A percentile compares a stretch with the other conserved stretches of the same genome.
phyloP scores from a whole-genome alignment of 2,329 filamentous ascomycete species.

The Chaetomium sp. region DNA sequence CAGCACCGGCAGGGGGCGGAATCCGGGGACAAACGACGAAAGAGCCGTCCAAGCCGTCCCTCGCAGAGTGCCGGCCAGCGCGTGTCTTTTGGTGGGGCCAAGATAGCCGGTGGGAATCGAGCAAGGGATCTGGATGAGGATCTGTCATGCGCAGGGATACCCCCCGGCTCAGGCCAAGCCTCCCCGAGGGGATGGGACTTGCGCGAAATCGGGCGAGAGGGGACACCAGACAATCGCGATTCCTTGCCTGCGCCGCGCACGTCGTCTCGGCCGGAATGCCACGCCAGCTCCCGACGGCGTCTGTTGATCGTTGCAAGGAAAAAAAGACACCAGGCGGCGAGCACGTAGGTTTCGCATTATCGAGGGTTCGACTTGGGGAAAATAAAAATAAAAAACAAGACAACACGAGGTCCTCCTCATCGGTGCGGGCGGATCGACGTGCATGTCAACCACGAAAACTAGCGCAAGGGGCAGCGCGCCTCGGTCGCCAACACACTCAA shows the following conservation, averaged over 20 bases:
- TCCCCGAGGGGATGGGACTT: constrained; percentile 20
- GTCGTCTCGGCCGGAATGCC: constrained; percentile 7
- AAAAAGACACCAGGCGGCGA: neutral
- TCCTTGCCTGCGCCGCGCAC: constrained; percentile 11
- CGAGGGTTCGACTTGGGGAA: too few relatives aligned
- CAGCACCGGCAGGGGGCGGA: neutral
- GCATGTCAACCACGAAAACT: too few relatives aligned
- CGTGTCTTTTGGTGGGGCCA: too few relatives aligned
- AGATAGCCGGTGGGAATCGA: constrained; percentile 1
- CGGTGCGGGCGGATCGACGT: too few relatives aligned
- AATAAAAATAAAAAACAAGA: too few relatives aligned
- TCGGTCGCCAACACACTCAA: neutral
- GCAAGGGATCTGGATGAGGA: constrained; percentile 19
- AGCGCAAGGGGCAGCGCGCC: neutral
- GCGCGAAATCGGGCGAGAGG: constrained; percentile 2
- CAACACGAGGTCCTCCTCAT: too few relatives aligned
- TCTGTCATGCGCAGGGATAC: constrained; percentile 17
- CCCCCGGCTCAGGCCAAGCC: constrained; percentile 13
- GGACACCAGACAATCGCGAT: too few relatives aligned
- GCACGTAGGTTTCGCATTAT: neutral
- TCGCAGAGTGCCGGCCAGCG: too few relatives aligned
- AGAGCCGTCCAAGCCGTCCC: constrained; percentile 12
- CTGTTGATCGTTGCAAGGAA: neutral
- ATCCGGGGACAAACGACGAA: constrained; percentile 8
- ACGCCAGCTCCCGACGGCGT: constrained; percentile 11